Evolutionary conservation across 2,329 filamentous ascomycete species (phyloP).

Genomic region (Ophiobolus disseminans): DNA sequence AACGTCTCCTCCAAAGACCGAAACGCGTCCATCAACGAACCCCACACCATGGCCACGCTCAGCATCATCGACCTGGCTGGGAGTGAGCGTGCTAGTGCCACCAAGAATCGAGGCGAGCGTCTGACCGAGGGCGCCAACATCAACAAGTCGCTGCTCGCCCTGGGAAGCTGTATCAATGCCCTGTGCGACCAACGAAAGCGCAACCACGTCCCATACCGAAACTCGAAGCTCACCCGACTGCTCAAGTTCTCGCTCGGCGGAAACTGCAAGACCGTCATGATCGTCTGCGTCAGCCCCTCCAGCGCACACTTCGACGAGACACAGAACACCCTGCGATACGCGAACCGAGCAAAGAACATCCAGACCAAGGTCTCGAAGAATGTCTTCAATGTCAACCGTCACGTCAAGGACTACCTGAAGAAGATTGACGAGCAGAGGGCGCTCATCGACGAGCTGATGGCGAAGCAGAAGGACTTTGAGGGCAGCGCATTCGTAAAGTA

Average conservation of each 20-base stretch:
- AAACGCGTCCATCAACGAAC: slow-evolving; percentile 90
- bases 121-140: slow-evolving; percentile 96
- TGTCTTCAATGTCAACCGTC: slow-evolving; percentile 97
- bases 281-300: slow-evolving; percentile 95
- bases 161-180: slow-evolving; percentile 98
- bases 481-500: slow-evolving; percentile 84
- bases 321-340: slow-evolving; percentile 96
- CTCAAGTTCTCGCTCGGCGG: slow-evolving; percentile 97
- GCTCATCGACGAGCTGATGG: slow-evolving; percentile 94
- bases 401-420: slow-evolving; percentile 98
- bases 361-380: slow-evolving; percentile 99
- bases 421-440: slow-evolving; percentile 99
- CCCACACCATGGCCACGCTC: slow-evolving; percentile 96
- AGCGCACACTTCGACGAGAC: slow-evolving; percentile 98
- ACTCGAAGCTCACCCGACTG: slow-evolving; percentile 93
- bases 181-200: slow-evolving; percentile 90
- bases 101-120: slow-evolving; percentile 92
- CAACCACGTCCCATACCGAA: slow-evolving; percentile 95
- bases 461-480: slow-evolving; percentile 89
- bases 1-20: slow-evolving; percentile 94
- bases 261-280: slow-evolving; percentile 99
- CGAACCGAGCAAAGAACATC: slow-evolving; percentile 98
- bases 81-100: slow-evolving; percentile 93
- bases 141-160: slow-evolving; percentile 94
- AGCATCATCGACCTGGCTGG: slow-evolving; percentile 98